Percentiles rank a stretch among this genome's conserved stretches.
Conservation (phyloP, 116 monocot species). For the Dioscorea cayenensis region DNA sequence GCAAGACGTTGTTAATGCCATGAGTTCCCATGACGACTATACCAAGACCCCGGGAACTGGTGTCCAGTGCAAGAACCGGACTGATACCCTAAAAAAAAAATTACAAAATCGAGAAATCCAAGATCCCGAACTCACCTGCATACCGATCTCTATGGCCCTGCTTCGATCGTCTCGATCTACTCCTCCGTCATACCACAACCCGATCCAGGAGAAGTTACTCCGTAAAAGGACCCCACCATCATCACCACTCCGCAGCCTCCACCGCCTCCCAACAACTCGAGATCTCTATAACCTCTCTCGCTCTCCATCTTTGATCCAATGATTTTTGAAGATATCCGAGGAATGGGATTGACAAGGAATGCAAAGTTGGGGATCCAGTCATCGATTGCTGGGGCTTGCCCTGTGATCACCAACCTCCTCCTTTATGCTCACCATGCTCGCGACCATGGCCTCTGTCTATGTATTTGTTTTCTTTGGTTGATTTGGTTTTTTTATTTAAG, state of each 20-base stretch:
- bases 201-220: neutral
- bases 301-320: no score
- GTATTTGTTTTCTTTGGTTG: no score
- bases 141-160: conserved; percentile 36
- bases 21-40: conserved; percentile 64
- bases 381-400: no score
- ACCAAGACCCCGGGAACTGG: conserved; percentile 48
- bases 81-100: conserved; percentile 89
- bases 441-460: no score
- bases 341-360: no score
- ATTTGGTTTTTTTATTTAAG: no score
- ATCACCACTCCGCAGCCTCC: neutral
- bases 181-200: conserved; percentile 35
- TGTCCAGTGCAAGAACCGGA: conserved; percentile 86
- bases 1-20: conserved; percentile 80
- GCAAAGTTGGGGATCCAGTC: no score
- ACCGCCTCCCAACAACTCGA: no score
- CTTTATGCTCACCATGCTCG: no score
- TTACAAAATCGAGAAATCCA: conserved; percentile 73
- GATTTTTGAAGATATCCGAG: no score
- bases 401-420: no score
- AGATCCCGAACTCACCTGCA: conserved; percentile 11
- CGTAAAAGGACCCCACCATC: neutral
- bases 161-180: conserved; percentile 61
- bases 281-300: no score